These are phyloP conservation scores for Sphaceloma murrayae DNA, from an alignment of 2,329 filamentous ascomycete species.

Conservation along the genomic window DNA sequence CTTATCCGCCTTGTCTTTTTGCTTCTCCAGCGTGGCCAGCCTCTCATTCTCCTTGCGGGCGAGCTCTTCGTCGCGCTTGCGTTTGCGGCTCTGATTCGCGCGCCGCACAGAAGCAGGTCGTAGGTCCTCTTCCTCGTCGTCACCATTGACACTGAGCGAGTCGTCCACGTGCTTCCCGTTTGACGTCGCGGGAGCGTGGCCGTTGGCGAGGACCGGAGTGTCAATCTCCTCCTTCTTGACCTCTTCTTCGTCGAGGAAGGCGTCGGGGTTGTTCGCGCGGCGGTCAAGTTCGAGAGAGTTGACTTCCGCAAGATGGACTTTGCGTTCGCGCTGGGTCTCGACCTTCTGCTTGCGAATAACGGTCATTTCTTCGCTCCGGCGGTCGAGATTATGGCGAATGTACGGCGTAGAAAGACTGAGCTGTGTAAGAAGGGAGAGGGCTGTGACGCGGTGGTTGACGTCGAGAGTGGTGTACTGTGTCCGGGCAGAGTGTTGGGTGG, in stretches of 20 bases:
- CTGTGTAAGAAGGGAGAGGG: constrained; percentile 76
- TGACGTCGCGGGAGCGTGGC: too few species aligned
- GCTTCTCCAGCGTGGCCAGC: constrained; percentile 47
- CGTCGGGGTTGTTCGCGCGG: constrained; percentile 10
- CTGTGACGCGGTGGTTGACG: constrained; percentile 70
- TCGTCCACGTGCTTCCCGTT: constrained; percentile 25
- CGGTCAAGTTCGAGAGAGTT: constrained; percentile 26
- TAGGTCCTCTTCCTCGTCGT: constrained; percentile 63
- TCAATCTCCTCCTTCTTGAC: constrained; percentile 3
- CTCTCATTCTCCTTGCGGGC: constrained; percentile 60
- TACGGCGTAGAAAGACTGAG: constrained; percentile 78
- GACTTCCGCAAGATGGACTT: constrained; percentile 49
- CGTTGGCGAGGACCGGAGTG: constrained; percentile 11
- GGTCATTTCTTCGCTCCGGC: constrained; percentile 90
- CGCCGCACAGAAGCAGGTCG: constrained; percentile 40
- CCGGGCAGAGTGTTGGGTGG: constrained; percentile 63
- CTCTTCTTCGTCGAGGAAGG: constrained; percentile 13
- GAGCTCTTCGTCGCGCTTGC: constrained; percentile 47
- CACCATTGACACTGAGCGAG: constrained; percentile 48
- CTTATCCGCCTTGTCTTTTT: constrained; percentile 55
- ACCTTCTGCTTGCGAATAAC: constrained; percentile 92
- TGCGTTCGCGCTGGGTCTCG: constrained; percentile 72
- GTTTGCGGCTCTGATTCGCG: constrained; percentile 50
- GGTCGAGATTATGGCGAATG: constrained; percentile 79
- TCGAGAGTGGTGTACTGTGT: constrained; percentile 66